Conservation (phyloP, 768 basidiomycete genomes). For the Lactarius hatsudake region DNA sequence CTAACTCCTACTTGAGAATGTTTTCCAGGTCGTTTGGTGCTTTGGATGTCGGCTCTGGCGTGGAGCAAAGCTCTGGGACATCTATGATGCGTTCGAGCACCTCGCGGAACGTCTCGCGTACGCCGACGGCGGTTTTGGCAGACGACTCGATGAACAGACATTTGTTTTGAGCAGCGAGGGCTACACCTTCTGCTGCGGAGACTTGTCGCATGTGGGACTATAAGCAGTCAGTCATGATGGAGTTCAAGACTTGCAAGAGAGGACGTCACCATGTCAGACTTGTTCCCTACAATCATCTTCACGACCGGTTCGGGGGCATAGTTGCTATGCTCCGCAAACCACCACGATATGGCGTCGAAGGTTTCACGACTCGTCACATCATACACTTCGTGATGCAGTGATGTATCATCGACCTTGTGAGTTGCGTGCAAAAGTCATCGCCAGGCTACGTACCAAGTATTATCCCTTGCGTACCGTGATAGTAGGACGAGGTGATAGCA, state of each 20-base stretch:
- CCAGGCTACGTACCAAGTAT: conserved; percentile 54
- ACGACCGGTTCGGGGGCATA: conserved; percentile 82
- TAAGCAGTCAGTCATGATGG: neutral
- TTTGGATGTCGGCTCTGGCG: conserved; percentile 32
- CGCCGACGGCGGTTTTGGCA: conserved; percentile 85
- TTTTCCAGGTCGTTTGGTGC: conserved; percentile 19
- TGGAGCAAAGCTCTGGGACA: conserved; percentile 71
- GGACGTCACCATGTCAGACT: conserved; percentile 75
- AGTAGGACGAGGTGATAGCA: conserved; percentile 92
- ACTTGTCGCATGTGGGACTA: conserved; percentile 90
- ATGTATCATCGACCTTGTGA: neutral
- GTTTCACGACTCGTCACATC: conserved; percentile 91
- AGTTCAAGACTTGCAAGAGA: neutral
- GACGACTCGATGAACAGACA: conserved; percentile 88
- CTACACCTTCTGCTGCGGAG: conserved; percentile 66
- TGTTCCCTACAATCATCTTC: conserved; percentile 92
- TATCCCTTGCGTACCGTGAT: conserved; percentile 81
- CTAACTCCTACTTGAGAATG: conserved; percentile 5
- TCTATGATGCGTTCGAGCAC: conserved; percentile 80
- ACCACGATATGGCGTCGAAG: conserved; percentile 86
- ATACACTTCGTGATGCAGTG: conserved; percentile 57
- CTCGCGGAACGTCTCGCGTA: conserved; percentile 70
- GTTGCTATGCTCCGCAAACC: conserved; percentile 90
- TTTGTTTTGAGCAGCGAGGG: conserved; percentile 78
- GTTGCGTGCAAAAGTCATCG: neutral